These are phyloP conservation scores for Dipteronia dyeriana DNA, from an alignment of 345 rosid genomes.

Conservation along the genomic window DNA sequence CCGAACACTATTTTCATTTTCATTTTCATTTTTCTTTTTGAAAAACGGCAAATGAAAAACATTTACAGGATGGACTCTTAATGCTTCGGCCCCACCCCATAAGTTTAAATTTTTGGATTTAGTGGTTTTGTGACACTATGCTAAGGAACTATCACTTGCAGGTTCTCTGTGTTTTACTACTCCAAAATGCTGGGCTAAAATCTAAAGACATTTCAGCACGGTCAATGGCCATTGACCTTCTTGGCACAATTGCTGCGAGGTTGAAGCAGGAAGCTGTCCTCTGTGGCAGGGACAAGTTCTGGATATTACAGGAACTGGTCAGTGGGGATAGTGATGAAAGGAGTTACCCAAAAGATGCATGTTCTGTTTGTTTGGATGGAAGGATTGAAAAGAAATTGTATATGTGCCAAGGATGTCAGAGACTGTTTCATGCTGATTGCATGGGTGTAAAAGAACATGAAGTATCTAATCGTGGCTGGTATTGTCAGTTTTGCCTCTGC, in stretches of 20 bases:
- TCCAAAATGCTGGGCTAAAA: conserved; percentile 95
- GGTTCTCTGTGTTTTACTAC: conserved; percentile 96
- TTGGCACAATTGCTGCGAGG: conserved; percentile 91
- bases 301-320: conserved; percentile 62
- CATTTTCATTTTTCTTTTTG: too few species aligned
- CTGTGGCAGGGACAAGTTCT: conserved; percentile 55
- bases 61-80: too few species aligned
- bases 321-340: conserved; percentile 43
- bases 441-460: conserved; percentile 81
- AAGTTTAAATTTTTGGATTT: not conserved
- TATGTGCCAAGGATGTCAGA: conserved; percentile 76
- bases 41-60: too few species aligned
- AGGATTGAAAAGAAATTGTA: conserved; percentile 58
- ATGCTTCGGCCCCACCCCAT: not conserved
- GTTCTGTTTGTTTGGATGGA: conserved; percentile 72
- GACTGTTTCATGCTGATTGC: conserved; percentile 89
- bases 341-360: conserved; percentile 51
- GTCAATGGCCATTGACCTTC: conserved; percentile 91
- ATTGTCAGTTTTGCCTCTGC: conserved; percentile 81
- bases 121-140: not conserved
- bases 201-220: conserved; percentile 91
- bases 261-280: conserved; percentile 82
- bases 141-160: conserved; percentile 45
- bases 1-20: too few species aligned
- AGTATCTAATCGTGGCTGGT: conserved; percentile 65